Evolutionary conservation across 2,329 filamentous ascomycete genomes (phyloP).

Genomic region (Macrophomina phaseolina): DNA sequence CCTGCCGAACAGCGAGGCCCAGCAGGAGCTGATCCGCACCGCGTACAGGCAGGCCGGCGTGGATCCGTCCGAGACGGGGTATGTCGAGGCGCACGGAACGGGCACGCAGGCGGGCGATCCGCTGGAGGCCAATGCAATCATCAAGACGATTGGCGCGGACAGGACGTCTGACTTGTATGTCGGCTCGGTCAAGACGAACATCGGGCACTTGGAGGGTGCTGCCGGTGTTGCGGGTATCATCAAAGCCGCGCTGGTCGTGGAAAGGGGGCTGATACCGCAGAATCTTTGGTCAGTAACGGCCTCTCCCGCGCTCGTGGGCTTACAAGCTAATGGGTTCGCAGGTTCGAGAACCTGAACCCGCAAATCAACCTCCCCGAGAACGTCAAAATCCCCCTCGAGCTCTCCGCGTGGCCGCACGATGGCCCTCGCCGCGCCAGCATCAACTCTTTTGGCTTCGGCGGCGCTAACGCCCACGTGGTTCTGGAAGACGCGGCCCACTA

Average conservation of each 20-base stretch:
- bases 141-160: not conserved
- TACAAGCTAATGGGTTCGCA: slow-evolving; percentile 20
- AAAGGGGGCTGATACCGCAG: slow-evolving; percentile 39
- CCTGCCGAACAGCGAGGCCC: slow-evolving; percentile 60
- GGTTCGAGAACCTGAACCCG: slow-evolving; percentile 28
- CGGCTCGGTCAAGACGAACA: slow-evolving; percentile 44
- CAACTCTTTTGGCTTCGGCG: slow-evolving; percentile 36
- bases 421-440: slow-evolving; percentile 30
- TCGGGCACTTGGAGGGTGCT: slow-evolving; percentile 51
- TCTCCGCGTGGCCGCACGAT: slow-evolving; percentile 27
- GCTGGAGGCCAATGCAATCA: slow-evolving; percentile 30
- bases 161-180: slow-evolving; percentile 28
- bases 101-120: slow-evolving; percentile 29
- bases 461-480: slow-evolving; percentile 39
- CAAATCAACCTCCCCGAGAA: slow-evolving; percentile 28
- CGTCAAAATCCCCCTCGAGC: slow-evolving; percentile 28
- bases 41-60: slow-evolving; percentile 47
- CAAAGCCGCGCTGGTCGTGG: slow-evolving; percentile 45
- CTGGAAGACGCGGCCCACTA: slow-evolving; percentile 30
- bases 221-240: slow-evolving; percentile 47
- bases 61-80: slow-evolving; percentile 27
- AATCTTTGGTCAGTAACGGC: slow-evolving; percentile 40
- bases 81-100: slow-evolving; percentile 39
- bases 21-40: slow-evolving; percentile 42
- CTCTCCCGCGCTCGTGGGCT: too few relatives aligned